Conservation (phyloP, 2,329 filamentous ascomycete species). For the Fusarium chaquense region DNA sequence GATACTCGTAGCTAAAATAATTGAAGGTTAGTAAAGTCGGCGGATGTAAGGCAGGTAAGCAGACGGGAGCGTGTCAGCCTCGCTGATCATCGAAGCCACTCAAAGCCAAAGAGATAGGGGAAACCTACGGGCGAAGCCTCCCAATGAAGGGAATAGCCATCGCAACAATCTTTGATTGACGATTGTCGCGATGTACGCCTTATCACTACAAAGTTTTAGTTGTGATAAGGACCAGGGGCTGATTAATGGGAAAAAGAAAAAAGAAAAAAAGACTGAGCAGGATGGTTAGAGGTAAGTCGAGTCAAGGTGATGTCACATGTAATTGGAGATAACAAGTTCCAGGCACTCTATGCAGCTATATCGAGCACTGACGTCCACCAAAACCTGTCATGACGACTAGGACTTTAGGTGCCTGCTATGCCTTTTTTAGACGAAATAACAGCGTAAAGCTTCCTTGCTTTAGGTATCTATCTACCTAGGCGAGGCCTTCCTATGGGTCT, state of each 20-base stretch:
- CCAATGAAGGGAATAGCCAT: constrained; percentile 68
- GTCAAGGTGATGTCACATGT: constrained; percentile 49
- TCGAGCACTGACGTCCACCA: constrained; percentile 27
- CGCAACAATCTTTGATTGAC: constrained; percentile 33
- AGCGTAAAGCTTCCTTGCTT: background rate
- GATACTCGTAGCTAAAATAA: constrained; percentile 78
- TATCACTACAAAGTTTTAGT: constrained; percentile 6
- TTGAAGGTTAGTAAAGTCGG: constrained; percentile 31
- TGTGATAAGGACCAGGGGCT: constrained; percentile 11
- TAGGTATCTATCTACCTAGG: background rate
- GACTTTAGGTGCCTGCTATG: constrained; percentile 26
- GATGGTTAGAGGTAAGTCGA: constrained; percentile 16
- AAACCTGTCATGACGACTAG: constrained; percentile 28
- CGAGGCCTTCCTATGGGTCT: background rate
- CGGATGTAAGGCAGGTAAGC: constrained; percentile 5
- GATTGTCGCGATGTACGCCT: constrained; percentile 20
- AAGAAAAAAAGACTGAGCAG: constrained; percentile 4
- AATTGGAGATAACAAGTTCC: constrained; percentile 29
- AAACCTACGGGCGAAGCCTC: constrained; percentile 63
- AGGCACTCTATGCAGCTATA: background rate
- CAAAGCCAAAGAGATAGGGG: constrained; percentile 9
- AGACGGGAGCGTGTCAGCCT: constrained; percentile 7
- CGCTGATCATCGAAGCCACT: constrained; percentile 7
- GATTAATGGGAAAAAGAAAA: constrained; percentile 20
- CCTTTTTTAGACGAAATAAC: constrained; percentile 30